Evolutionary conservation across 345 rosid genomes (phyloP), one percentile per base, ranked within the genome.

Genomic region (Kandelia obovata): DNA sequence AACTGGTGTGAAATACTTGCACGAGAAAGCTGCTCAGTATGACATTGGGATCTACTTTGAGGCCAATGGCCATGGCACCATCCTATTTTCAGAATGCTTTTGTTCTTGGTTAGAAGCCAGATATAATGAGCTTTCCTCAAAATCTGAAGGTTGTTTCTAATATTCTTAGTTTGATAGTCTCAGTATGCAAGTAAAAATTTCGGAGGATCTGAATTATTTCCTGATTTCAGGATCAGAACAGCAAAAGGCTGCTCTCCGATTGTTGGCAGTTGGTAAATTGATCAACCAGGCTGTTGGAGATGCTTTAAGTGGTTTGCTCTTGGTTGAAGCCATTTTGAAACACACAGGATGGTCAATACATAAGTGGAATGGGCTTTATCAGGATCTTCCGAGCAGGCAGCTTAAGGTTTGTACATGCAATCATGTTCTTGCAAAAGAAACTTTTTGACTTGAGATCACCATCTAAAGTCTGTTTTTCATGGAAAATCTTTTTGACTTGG

Each of bases 281-380:
- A 84, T 95, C 77, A 90, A 95, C 85, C 98, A 95, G 83, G 98
- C 99, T 32, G 91, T 84, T 75, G 99, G 99, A 70, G 99, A 95
- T 61, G 96, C 99, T 73, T 64, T 95, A 79, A 90, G 99, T 67
- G 88, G 84, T 61, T 64, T 95, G 86, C 93, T 95, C 43, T 83
- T 92, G 77, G 99, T 89, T 77, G 99, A 95, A 77, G 93, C 79
- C 56, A 86, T 92, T 83, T 79, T 95, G 76, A 82, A 64, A 70
- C 80, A 87, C 80, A 81, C 75, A 88, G 87, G 87, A 37, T 95
- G 99, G 98, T 90, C 99, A 6, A 74, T 95, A 69, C 75, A 84
- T 65, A 77, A 67, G 56, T 95, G 99, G 99, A 81, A 69, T 80
- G 89, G 78, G 39, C 89, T 95, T 58, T 95, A 95, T 70, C 83